Percentiles rank a stretch among this genome's conserved stretches.
phyloP scores from a whole-genome alignment of 208 protist species.

The Acanthamoeba lugdunensis region DNA sequence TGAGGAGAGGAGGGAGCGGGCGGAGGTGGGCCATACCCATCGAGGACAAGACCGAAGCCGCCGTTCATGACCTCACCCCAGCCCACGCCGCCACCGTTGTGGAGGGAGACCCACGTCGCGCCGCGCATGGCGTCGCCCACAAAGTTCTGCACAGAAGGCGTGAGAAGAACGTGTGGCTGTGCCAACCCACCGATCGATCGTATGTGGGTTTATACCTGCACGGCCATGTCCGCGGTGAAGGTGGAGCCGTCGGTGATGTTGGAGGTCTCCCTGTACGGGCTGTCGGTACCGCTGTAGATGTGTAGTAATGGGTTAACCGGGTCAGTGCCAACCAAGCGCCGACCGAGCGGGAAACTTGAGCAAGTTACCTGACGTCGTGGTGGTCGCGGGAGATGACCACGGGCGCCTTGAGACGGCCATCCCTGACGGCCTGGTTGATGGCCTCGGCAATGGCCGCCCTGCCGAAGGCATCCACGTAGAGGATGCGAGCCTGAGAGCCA shows the following conservation, averaged over 20 bases:
- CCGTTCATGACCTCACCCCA: slow-evolving; percentile 92
- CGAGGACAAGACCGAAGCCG: slow-evolving; percentile 91
- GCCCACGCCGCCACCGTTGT: slow-evolving; percentile 91
- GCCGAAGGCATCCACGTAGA: slow-evolving; percentile 88
- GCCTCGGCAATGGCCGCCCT: slow-evolving; percentile 86
- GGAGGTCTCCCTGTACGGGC: slow-evolving; percentile 90
- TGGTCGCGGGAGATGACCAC: slow-evolving; percentile 89
- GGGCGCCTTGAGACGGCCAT: slow-evolving; percentile 83
- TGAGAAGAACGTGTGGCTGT: not conserved
- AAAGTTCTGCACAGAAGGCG: slow-evolving; percentile 71
- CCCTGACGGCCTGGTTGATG: slow-evolving; percentile 89
- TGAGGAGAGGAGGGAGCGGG: too few relatives aligned
- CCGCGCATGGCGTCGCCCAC: slow-evolving; percentile 87
- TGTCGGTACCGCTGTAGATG: slow-evolving; percentile 83
- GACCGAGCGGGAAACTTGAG: not conserved
- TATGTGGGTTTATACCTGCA: slow-evolving; percentile 82
- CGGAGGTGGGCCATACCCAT: slow-evolving; percentile 81
- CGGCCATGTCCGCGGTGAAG: slow-evolving; percentile 90
- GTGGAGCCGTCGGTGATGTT: slow-evolving; percentile 90
- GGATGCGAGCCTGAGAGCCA: slow-evolving; percentile 91
- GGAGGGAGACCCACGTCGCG: slow-evolving; percentile 90
- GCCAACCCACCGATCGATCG: not conserved
- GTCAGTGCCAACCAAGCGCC: not conserved
- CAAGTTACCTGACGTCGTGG: slow-evolving; percentile 88
- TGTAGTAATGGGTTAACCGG: not conserved